phyloP scores from a whole-genome alignment of 495 filamentous ascomycete genomes.

The Talaromyces adpressus region DNA sequence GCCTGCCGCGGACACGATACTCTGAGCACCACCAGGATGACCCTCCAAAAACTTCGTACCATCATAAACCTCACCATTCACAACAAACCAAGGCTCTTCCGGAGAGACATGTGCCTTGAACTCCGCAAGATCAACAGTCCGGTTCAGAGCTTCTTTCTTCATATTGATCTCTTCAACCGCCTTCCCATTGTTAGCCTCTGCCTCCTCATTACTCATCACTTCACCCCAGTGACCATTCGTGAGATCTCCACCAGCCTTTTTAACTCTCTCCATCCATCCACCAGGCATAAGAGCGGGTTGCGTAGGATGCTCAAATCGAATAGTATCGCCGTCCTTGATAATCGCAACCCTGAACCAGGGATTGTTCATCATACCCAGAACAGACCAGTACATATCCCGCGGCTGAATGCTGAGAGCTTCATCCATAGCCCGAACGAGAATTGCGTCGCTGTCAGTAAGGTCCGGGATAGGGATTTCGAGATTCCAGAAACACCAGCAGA shows the following conservation, averaged over 20 bases:
- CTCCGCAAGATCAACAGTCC: constrained; percentile 63
- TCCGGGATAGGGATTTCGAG: constrained; percentile 60
- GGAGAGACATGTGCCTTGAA: constrained; percentile 61
- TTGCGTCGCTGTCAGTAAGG: constrained; percentile 58
- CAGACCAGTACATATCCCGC: constrained; percentile 94
- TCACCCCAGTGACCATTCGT: constrained; percentile 87
- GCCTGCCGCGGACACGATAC: constrained; percentile 78
- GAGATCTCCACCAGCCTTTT: constrained; percentile 76
- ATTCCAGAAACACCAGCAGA: constrained; percentile 95
- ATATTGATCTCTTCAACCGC: constrained; percentile 68
- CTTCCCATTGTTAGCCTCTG: background rate
- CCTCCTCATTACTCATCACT: constrained; percentile 43
- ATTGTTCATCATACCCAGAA: constrained; percentile 98
- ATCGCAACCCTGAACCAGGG: constrained; percentile 87
- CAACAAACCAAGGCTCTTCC: constrained; percentile 79
- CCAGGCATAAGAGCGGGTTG: constrained; percentile 72
- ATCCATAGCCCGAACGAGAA: constrained; percentile 87
- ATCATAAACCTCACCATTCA: constrained; percentile 90
- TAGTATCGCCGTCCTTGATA: constrained; percentile 54
- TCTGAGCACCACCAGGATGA: constrained; percentile 85
- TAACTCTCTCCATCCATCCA: constrained; percentile 96
- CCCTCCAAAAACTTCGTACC: constrained; percentile 76
- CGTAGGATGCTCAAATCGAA: constrained; percentile 88
- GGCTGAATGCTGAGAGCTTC: constrained; percentile 85
- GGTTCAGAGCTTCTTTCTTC: constrained; percentile 62